Evolutionary conservation across 257 asterid genomes (phyloP).

Genomic region (Solanum rostratum): DNA sequence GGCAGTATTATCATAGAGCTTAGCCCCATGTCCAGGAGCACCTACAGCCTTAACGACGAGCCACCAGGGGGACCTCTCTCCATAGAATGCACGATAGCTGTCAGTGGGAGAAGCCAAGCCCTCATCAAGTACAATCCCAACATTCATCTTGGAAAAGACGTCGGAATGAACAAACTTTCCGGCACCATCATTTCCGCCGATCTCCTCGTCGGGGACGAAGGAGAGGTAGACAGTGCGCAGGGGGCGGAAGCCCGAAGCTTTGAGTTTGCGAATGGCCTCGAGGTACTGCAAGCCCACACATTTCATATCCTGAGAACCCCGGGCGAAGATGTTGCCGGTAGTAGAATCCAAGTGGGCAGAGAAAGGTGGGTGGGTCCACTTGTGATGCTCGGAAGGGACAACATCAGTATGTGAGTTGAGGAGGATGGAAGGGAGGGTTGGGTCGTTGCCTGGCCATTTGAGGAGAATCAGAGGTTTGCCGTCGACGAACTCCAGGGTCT

Average conservation of each 20-base stretch:
- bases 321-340: slow-evolving; percentile 71
- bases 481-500: slow-evolving; percentile 42
- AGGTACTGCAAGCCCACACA: slow-evolving; percentile 81
- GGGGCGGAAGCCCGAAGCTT: slow-evolving; percentile 54
- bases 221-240: slow-evolving; percentile 63
- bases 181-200: slow-evolving; percentile 87
- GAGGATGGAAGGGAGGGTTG: slow-evolving; percentile 69
- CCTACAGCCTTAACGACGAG: slow-evolving; percentile 73
- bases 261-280: slow-evolving; percentile 78
- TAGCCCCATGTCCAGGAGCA: slow-evolving; percentile 94
- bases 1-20: slow-evolving; percentile 85
- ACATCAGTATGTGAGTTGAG: slow-evolving; percentile 96
- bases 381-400: slow-evolving; percentile 73
- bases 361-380: slow-evolving; percentile 84
- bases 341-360: slow-evolving; percentile 53
- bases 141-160: slow-evolving; percentile 58
- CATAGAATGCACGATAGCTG: slow-evolving; percentile 63
- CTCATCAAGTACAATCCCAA: slow-evolving; percentile 82
- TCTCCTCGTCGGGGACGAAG: slow-evolving; percentile 96
- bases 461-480: slow-evolving; percentile 72
- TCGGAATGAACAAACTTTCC: slow-evolving; percentile 68
- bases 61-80: slow-evolving; percentile 90
- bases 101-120: slow-evolving; percentile 73
- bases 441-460: slow-evolving; percentile 68
- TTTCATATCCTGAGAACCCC: slow-evolving; percentile 99